Evolutionary conservation across 305 asterid species (phyloP).

Genomic region (Fraxinus angustifolia): DNA sequence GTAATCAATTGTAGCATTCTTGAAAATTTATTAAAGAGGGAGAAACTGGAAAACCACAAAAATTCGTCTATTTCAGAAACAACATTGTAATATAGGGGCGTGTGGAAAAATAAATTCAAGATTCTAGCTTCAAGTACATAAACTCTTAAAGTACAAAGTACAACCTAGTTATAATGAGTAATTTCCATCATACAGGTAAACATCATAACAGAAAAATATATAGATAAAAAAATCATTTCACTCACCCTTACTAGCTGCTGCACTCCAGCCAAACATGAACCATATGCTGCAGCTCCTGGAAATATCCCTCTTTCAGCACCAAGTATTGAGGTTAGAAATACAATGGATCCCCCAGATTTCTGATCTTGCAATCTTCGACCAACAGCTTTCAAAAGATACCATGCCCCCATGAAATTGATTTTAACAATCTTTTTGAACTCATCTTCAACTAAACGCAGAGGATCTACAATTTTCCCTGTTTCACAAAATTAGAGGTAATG

Average conservation of each 20-base stretch:
- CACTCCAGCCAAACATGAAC: slow-evolving; percentile 83
- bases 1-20: not conserved
- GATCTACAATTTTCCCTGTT: slow-evolving; percentile 86
- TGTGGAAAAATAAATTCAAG: not conserved
- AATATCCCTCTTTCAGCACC: slow-evolving; percentile 92
- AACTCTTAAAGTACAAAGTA: not conserved
- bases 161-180: not conserved
- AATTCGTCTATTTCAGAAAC: not conserved
- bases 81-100: not conserved
- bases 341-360: slow-evolving; percentile 77
- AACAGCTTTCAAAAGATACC: slow-evolving; percentile 82
- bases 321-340: slow-evolving; percentile 60
- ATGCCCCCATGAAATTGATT: slow-evolving; percentile 67
- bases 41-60: not conserved
- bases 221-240: not conserved
- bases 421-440: slow-evolving; percentile 76
- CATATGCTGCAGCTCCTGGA: slow-evolving; percentile 93
- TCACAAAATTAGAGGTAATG: slow-evolving; percentile 19
- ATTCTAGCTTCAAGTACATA: not conserved
- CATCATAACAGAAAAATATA: not conserved
- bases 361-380: slow-evolving; percentile 69
- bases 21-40: not conserved
- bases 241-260: slow-evolving; percentile 89
- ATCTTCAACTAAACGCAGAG: slow-evolving; percentile 51
- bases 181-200: not conserved